phyloP scores from a whole-genome alignment of 1,139 yeast species.

The Taphrina flavorubra region DNA sequence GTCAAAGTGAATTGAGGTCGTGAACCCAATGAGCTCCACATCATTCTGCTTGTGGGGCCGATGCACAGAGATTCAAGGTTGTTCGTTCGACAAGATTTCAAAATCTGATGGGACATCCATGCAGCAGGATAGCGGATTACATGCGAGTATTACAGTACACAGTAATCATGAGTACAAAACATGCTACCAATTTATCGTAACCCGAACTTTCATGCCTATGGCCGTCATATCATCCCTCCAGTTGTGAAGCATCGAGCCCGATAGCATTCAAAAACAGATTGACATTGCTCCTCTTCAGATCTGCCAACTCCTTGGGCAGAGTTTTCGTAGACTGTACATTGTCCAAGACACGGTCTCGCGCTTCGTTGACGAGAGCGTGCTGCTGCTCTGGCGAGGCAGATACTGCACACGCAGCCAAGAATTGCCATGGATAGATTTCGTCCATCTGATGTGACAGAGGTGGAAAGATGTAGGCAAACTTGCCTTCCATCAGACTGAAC shows the following conservation, averaged over 20 bases:
- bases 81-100: too few relatives aligned
- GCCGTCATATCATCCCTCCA: slow-evolving; percentile 35
- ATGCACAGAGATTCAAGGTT: too few relatives aligned
- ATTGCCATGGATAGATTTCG: slow-evolving; percentile 94
- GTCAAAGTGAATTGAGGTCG: neutral
- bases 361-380: slow-evolving; percentile 92
- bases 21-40: slow-evolving; percentile 5
- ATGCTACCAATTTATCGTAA: neutral
- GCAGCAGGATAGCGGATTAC: too few relatives aligned
- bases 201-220: too few relatives aligned
- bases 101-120: too few relatives aligned
- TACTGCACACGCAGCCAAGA: slow-evolving; percentile 88
- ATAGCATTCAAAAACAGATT: slow-evolving; percentile 92
- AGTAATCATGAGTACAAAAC: slow-evolving; percentile 2
- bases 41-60: neutral
- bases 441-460: slow-evolving; percentile 57
- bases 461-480: slow-evolving; percentile 82
- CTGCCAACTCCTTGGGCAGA: slow-evolving; percentile 61
- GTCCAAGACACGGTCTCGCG: slow-evolving; percentile 88
- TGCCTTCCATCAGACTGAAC: slow-evolving; percentile 79
- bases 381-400: slow-evolving; percentile 94
- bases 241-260: slow-evolving; percentile 83
- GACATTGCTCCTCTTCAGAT: slow-evolving; percentile 73
- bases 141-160: neutral
- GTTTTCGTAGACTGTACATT: slow-evolving; percentile 83